Base-by-base conservation (phyloP, 2,329 filamentous ascomycete species). In the Cadophora sp. region DNA sequence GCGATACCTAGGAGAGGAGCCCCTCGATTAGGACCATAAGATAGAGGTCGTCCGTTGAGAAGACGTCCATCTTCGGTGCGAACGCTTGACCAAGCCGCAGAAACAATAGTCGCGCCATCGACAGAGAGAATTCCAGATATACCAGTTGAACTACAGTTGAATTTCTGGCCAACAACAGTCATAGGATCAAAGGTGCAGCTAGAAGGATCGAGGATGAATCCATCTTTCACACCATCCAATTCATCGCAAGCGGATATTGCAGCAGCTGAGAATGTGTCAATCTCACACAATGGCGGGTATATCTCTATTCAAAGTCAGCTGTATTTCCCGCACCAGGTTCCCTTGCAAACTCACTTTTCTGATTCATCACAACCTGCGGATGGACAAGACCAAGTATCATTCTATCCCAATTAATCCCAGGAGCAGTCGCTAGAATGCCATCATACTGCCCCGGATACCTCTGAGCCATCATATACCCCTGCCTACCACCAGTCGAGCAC, bases 351-450 rank as follows among this genome's bases (percentile, higher is more conserved):
- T 55, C 18, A 55, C 51, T 36, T 24, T 55, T 55, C 16, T 55
- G 14, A 43, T 70, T 61, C 68, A 73, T 72, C n/a, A 73, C 50
- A 14, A 70, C 48, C 16, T 61, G 22, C 18, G 69, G 64, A 59
- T 65, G 70, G 27, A 59, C 58, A 5, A 63, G 39, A 1, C 39
- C 51, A 1, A 66, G 18, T 13, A 67, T 41, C 13, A 71, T 61
- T 20, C 60, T 48, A 55, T 47, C 50, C 68, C 65, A 73, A 61
- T 81, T 78, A 56, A 81, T 76, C 1, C 80, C 80, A 14, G 81
- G 80, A 1, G 79, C 76, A 5, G 68, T 66, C 7, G 80, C 78
- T 7, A 78, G 64, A 60, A 82, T 81, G 22, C 80, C 79, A 67
- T 82, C 76, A 64, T 78, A 81, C 3, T 74, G 71, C 1, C 73